These are phyloP conservation scores for Kodamaea hsintzibuensis DNA, from an alignment of 805 yeast species.

Conservation along the genomic window DNA sequence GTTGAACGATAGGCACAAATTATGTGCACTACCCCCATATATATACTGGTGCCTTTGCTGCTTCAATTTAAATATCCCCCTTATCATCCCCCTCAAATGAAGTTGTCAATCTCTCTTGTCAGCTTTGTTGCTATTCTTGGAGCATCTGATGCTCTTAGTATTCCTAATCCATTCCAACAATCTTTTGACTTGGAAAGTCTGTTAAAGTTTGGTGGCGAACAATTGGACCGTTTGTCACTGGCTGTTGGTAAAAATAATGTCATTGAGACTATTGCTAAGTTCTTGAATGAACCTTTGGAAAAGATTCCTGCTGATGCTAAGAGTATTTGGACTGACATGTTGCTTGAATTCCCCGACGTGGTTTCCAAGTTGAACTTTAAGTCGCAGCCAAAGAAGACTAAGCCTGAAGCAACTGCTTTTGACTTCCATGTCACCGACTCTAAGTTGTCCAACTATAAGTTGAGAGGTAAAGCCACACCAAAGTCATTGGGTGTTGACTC, in stretches of 20 bases:
- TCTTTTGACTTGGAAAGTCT: conserved; percentile 7
- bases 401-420: conserved; percentile 18
- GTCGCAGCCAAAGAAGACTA: conserved; percentile 46
- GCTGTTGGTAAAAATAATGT: conserved; percentile 24
- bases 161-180: conserved; percentile 27
- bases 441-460: conserved; percentile 48
- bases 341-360: conserved; percentile 58
- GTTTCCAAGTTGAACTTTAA: conserved; percentile 49
- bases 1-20: background rate
- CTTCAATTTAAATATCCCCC: background rate
- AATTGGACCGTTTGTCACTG: conserved; percentile 7
- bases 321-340: conserved; percentile 63
- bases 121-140: conserved; percentile 20
- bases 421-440: conserved; percentile 42
- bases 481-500: conserved; percentile 72
- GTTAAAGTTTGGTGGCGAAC: conserved; percentile 1
- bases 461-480: conserved; percentile 65
- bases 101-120: conserved; percentile 19
- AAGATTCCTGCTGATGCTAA: conserved; percentile 50
- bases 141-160: conserved; percentile 21
- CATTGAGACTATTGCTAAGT: conserved; percentile 50
- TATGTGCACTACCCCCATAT: conserved; percentile 7
- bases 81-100: conserved; percentile 15
- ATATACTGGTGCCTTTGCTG: conserved; percentile 2
- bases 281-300: conserved; percentile 52